A percentile compares a stretch with the other conserved stretches of the same genome.
Evolutionary conservation across 1,284 basidiomycete species (phyloP).

Genomic region (Pyrrhoderma lamaoense): DNA sequence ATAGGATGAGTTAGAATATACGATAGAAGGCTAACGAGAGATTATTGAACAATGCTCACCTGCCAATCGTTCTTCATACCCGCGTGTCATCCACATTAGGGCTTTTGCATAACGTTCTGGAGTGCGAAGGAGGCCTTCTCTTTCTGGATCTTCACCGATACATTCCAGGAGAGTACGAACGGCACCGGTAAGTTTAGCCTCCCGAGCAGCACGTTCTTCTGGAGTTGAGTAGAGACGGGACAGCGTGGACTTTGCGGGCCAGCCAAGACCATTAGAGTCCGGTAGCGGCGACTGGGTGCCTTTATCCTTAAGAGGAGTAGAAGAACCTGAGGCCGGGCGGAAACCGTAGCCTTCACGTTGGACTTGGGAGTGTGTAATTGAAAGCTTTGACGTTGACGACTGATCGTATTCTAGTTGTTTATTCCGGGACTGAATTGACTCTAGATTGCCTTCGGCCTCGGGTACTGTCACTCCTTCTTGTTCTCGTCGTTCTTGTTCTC

Average conservation of each 20-base stretch:
- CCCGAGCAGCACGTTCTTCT: slow-evolving; percentile 62
- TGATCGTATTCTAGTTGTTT: slow-evolving; percentile 2
- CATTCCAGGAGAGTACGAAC: slow-evolving; percentile 93
- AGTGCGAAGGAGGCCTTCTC: slow-evolving; percentile 86
- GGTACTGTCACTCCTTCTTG: background rate
- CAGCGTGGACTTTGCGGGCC: slow-evolving; percentile 93
- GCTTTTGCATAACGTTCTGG: slow-evolving; percentile 97
- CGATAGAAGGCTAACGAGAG: slow-evolving; percentile 13
- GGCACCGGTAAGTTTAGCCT: slow-evolving; percentile 75
- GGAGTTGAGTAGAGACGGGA: slow-evolving; percentile 76
- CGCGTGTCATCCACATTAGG: slow-evolving; percentile 98
- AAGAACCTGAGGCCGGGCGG: slow-evolving; percentile 55
- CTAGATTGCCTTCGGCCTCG: background rate
- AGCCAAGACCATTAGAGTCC: slow-evolving; percentile 85
- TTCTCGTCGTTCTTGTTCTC: background rate
- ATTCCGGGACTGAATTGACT: background rate
- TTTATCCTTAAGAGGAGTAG: slow-evolving; percentile 43
- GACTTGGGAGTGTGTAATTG: slow-evolving; percentile 10
- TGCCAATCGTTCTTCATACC: slow-evolving; percentile 91
- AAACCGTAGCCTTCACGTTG: slow-evolving; percentile 75
- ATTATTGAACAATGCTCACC: slow-evolving; percentile 37
- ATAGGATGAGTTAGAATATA: background rate
- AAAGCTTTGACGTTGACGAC: slow-evolving; percentile 9
- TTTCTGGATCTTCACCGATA: slow-evolving; percentile 95
- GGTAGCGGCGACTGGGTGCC: slow-evolving; percentile 44